These are phyloP conservation scores for Peniophora sp. DNA, from an alignment of 1,284 basidiomycete genomes.

Conservation along the genomic window DNA sequence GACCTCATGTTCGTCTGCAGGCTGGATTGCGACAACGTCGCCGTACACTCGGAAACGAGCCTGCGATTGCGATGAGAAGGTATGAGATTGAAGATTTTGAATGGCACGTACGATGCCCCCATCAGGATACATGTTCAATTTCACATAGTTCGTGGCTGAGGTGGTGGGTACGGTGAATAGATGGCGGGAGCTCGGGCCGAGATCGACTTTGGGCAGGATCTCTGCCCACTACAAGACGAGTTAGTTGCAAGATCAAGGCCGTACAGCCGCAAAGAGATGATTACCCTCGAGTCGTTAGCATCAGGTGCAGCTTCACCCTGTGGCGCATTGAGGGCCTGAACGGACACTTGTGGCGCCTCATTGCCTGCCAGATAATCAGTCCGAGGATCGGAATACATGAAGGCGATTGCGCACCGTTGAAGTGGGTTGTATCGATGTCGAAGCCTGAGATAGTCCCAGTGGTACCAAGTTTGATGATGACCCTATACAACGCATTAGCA, in stretches of 20 bases:
- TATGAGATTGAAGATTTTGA: slow-evolving; percentile 1
- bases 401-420: slow-evolving; percentile 56
- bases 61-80: slow-evolving; percentile 27
- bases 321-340: slow-evolving; percentile 53
- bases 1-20: slow-evolving; percentile 34
- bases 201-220: slow-evolving; percentile 63
- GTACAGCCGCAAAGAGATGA: slow-evolving; percentile 12
- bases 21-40: slow-evolving; percentile 60
- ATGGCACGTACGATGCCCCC: slow-evolving; percentile 84
- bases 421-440: slow-evolving; percentile 94
- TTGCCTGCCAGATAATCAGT: slow-evolving; percentile 50
- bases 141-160: slow-evolving; percentile 68
- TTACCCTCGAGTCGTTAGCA: slow-evolving; percentile 45
- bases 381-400: not conserved
- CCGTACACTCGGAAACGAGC: slow-evolving; percentile 87
- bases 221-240: slow-evolving; percentile 66
- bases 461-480: slow-evolving; percentile 84
- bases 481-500: slow-evolving; percentile 41
- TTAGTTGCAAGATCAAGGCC: slow-evolving; percentile 2
- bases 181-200: slow-evolving; percentile 82
- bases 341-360: slow-evolving; percentile 79
- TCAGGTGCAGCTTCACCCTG: slow-evolving; percentile 33
- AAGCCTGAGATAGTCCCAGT: slow-evolving; percentile 77
- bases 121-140: slow-evolving; percentile 94
- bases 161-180: slow-evolving; percentile 70